Base-by-base conservation (phyloP, 345 rosid genomes). In the Syzygium jambos region DNA sequence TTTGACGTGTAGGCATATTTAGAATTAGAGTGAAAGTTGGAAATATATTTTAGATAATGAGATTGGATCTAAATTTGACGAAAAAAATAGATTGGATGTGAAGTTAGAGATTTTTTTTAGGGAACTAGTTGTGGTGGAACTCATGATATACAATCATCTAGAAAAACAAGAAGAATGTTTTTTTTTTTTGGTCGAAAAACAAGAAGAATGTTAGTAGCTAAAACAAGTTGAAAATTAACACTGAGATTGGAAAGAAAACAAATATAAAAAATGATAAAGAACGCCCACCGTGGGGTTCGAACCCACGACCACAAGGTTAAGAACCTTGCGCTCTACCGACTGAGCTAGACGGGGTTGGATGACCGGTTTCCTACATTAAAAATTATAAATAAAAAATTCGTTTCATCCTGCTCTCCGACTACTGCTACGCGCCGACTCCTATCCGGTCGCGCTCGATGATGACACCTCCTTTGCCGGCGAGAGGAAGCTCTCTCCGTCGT, bases 221-320 rank as follows among this genome's bases (percentile, higher is more conserved):
- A 27, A 59, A 27, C 30, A 27, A 59, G n/a, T n/a, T 59, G 46
- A 43, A 43, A 43, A 43, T 43, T 43, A 43, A 43, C 5, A 53
- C 21, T 16, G 55, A 53, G 19, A 53, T 2, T 83, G 11, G 27
- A 27, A 21, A 52, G 29, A 52, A 38, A 55, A 2, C 23, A n/a
- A n/a, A 61, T 3, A 19, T 23, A 16, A 30, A 29, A 59, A 46
- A 27, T 57, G 23, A 43, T 1, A 65, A 86, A 12, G 29, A 21
- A 7, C 87, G 89, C 88, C 91, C 89, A 88, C 89, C 88, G 87
- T 87, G 88, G 91, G 93, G 86, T 61, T 89, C 84, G 61, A 61
- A 89, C 86, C 88, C 90, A 87, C 88, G 85, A 86, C 90, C 88
- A 88, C 89, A 88, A 87, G 90, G 90, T 91, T 90, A 88, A 85